Percentiles rank a stretch among this genome's conserved stretches.
Evolutionary conservation across 257 asterid genomes (phyloP).

Genomic region (Scutellaria galericulata): DNA sequence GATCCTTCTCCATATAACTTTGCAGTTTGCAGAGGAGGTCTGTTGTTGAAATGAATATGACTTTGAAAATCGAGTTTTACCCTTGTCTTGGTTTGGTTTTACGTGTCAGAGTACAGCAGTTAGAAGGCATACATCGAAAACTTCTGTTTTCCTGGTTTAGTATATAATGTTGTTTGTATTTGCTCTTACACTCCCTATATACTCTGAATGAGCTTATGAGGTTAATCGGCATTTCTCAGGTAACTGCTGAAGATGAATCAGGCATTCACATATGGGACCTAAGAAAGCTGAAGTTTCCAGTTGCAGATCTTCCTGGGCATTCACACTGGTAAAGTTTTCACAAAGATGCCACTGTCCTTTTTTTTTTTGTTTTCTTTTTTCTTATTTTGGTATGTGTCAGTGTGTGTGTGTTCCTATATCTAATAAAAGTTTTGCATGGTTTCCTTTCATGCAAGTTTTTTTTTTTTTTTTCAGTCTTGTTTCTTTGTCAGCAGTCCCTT

Average conservation of each 20-base stretch:
- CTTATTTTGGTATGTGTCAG: no score
- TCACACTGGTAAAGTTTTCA: conserved; percentile 79
- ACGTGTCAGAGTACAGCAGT: conserved; percentile 23
- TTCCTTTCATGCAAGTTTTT: background rate
- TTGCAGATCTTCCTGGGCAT: conserved; percentile 93
- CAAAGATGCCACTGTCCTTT: conserved; percentile 13
- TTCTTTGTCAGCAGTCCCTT: conserved; percentile 28
- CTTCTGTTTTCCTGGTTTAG: conserved; percentile 2
- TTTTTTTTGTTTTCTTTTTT: conserved; percentile 11
- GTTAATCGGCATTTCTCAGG: conserved; percentile 53
- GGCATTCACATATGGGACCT: conserved; percentile 96
- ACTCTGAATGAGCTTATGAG: conserved; percentile 26
- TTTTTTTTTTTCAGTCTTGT: conserved; percentile 5
- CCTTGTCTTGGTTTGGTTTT: conserved; percentile 16
- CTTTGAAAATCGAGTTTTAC: conserved; percentile 2
- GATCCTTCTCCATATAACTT: conserved; percentile 15
- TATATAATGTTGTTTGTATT: conserved; percentile 18
- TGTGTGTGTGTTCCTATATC: background rate
- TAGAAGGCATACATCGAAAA: conserved; percentile 23
- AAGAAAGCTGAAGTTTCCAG: conserved; percentile 74
- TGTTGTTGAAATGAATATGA: conserved; percentile 3
- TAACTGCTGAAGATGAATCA: conserved; percentile 95
- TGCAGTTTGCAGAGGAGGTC: background rate
- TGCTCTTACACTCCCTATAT: conserved; percentile 16
- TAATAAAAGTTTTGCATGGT: background rate